Evolutionary conservation across 306 rosid species (phyloP).

Genomic region (Trifolium pratense): DNA sequence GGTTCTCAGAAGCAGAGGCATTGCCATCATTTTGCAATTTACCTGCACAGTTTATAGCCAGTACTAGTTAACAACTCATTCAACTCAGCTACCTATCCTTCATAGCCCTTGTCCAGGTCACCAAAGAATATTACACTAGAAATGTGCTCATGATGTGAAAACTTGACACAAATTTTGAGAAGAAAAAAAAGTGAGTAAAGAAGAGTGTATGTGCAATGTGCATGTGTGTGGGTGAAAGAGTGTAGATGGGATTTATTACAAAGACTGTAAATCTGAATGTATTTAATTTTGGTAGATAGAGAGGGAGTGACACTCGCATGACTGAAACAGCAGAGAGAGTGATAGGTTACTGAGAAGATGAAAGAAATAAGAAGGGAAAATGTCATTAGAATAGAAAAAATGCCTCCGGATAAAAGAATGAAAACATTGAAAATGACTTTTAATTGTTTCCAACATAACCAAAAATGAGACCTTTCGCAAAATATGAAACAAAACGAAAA

Average conservation of each 20-base stretch:
- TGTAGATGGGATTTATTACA: neutral
- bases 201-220: neutral
- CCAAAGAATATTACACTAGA: neutral
- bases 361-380: neutral
- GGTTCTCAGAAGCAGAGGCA: constrained; percentile 55
- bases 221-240: neutral
- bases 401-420: neutral
- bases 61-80: constrained; percentile 14
- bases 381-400: neutral
- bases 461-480: neutral
- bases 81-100: constrained; percentile 13
- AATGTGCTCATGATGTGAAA: constrained; percentile 8
- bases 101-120: constrained; percentile 14
- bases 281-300: neutral
- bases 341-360: neutral
- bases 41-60: constrained; percentile 49
- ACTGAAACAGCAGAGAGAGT: neutral
- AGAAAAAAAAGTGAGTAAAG: neutral
- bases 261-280: neutral
- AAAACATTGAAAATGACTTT: neutral
- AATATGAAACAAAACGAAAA: neutral
- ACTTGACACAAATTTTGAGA: constrained; percentile 5
- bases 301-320: neutral
- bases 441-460: neutral
- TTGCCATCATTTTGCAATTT: constrained; percentile 43